A percentile compares a stretch with the other conserved stretches of the same genome.
Evolutionary conservation across 345 rosid species (phyloP).

Genomic region (Arabis hirsuta): DNA sequence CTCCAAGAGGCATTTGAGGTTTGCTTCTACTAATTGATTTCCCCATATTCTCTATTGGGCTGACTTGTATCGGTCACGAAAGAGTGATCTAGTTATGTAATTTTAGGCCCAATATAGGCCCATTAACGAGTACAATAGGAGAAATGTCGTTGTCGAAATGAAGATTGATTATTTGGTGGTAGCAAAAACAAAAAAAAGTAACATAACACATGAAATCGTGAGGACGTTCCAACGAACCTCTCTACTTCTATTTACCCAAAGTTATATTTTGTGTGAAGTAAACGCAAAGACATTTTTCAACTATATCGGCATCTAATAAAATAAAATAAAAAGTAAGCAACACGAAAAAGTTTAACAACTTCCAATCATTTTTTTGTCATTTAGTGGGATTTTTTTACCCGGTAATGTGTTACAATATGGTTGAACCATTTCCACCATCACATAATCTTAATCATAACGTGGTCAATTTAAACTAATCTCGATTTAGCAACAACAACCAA

Average conservation of each 20-base stretch:
- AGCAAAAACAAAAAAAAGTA: conserved; percentile 24
- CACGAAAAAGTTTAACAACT: conserved; percentile 5
- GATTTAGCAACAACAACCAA: conserved; percentile 33
- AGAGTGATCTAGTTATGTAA: conserved; percentile 10
- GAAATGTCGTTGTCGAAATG: conserved; percentile 29
- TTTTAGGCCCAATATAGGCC: conserved; percentile 21
- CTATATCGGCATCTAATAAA: background rate
- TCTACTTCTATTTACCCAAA: conserved; percentile 34
- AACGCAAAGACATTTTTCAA: conserved; percentile 40
- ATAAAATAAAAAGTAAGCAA: background rate
- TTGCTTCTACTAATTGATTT: conserved; percentile 27
- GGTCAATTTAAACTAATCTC: conserved; percentile 32
- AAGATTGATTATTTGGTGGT: conserved; percentile 27
- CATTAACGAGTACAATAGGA: conserved; percentile 8
- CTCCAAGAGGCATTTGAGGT: conserved; percentile 64
- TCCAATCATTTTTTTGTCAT: conserved; percentile 19
- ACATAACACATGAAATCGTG: conserved; percentile 30
- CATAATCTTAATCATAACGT: conserved; percentile 14
- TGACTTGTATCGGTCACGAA: conserved; percentile 28
- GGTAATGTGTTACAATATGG: conserved; percentile 9
- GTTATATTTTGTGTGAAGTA: conserved; percentile 40
- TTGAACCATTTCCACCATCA: background rate
- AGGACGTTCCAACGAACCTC: conserved; percentile 42
- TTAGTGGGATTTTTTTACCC: background rate
- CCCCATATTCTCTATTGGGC: background rate